phyloP scores from a whole-genome alignment of 75 land plant genomes.

The Adiantum capillusveneris region DNA sequence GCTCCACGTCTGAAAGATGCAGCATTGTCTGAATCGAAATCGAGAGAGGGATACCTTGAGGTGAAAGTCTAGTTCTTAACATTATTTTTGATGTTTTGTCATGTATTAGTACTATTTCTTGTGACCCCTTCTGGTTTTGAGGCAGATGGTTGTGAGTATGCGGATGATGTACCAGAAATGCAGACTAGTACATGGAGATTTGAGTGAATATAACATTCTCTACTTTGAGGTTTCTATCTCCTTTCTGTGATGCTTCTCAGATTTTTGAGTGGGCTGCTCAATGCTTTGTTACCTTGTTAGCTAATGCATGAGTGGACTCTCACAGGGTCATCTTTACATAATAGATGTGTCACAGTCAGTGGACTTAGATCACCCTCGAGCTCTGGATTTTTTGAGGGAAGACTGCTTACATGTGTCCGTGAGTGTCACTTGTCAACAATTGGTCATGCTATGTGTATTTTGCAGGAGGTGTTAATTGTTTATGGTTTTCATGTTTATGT shows the following conservation, averaged over 20 bases:
- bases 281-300: too few species aligned
- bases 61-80: too few species aligned
- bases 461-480: background rate
- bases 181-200: slow-evolving; percentile 93
- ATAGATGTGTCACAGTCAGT: slow-evolving; percentile 98
- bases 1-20: slow-evolving; percentile 99
- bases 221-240: slow-evolving; percentile 92
- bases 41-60: slow-evolving; percentile 83
- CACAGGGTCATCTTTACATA: slow-evolving; percentile 83
- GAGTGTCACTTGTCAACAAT: slow-evolving; percentile 14
- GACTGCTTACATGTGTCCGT: slow-evolving; percentile 93
- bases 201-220: slow-evolving; percentile 95
- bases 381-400: slow-evolving; percentile 74
- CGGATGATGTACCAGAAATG: slow-evolving; percentile 85
- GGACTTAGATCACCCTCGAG: slow-evolving; percentile 92
- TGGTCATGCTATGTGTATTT: background rate
- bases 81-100: too few species aligned
- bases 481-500: slow-evolving; percentile 2
- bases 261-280: too few species aligned
- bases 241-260: too few species aligned
- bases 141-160: slow-evolving; percentile 72
- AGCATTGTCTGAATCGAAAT: slow-evolving; percentile 63
- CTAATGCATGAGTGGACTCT: background rate
- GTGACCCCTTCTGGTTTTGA: too few species aligned
- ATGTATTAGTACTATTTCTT: too few species aligned